These are phyloP conservation scores for Gossypium ekmanianum DNA, from an alignment of 345 rosid genomes.

Conservation along the genomic window DNA sequence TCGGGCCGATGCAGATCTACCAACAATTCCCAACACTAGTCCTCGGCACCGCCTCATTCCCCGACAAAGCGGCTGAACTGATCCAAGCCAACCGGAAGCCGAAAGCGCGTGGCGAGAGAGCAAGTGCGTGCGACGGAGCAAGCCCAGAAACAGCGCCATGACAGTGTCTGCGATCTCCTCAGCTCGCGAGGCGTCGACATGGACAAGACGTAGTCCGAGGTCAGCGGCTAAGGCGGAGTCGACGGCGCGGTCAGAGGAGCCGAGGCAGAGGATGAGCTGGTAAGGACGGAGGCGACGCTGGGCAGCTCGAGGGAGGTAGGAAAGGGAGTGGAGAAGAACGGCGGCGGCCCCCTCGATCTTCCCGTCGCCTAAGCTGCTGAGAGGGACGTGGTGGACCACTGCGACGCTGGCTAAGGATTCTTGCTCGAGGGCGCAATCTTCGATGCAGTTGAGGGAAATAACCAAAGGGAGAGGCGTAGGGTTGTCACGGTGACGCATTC, in stretches of 20 bases:
- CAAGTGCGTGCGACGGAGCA: conserved; percentile 87
- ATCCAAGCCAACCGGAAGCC: conserved; percentile 93
- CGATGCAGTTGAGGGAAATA: conserved; percentile 88
- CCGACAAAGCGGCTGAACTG: conserved; percentile 86
- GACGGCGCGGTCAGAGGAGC: conserved; percentile 86
- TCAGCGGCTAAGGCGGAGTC: conserved; percentile 92
- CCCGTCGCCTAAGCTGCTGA: conserved; percentile 81
- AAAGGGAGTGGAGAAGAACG: conserved; percentile 86
- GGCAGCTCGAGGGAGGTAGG: conserved; percentile 98
- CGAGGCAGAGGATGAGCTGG: conserved; percentile 94
- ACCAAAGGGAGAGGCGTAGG: conserved; percentile 56
- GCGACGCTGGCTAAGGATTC: conserved; percentile 81
- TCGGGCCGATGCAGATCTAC: conserved; percentile 86
- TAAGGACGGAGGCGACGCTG: conserved; percentile 94
- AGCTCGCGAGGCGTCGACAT: conserved; percentile 84
- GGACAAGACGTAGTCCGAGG: conserved; percentile 86
- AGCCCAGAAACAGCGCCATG: conserved; percentile 93
- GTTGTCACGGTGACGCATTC: conserved; percentile 51
- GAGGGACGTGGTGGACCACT: conserved; percentile 81
- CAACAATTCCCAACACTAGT: conserved; percentile 85
- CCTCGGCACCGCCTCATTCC: conserved; percentile 99
- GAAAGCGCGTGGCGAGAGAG: conserved; percentile 83
- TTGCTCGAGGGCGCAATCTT: conserved; percentile 77
- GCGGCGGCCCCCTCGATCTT: conserved; percentile 90
- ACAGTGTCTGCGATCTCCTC: conserved; percentile 98